A percentile compares a stretch with the other conserved stretches of the same genome.
Conservation (phyloP, 2,329 filamentous ascomycete genomes). For the Aureobasidium zeae region DNA sequence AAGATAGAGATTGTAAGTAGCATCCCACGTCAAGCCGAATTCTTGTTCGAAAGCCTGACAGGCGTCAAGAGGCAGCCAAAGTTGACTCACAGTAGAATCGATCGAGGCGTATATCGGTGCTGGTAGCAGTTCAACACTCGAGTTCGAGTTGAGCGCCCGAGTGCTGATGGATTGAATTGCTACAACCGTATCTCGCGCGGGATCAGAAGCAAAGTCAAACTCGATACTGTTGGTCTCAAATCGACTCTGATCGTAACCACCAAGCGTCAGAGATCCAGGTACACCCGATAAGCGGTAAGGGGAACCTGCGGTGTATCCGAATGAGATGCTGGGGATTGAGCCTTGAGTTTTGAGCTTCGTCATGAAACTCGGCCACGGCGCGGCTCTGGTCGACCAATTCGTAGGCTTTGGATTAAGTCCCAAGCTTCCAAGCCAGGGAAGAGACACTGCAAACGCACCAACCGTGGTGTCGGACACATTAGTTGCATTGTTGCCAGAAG, state of each 20-base stretch:
- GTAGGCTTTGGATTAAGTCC: constrained; percentile 42
- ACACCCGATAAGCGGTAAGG: constrained; percentile 45
- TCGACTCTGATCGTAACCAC: constrained; percentile 58
- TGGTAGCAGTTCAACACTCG: constrained; percentile 31
- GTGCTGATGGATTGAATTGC: constrained; percentile 38
- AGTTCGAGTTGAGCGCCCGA: constrained; percentile 25
- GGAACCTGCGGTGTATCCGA: constrained; percentile 68
- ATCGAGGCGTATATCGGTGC: constrained; percentile 36
- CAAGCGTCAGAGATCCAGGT: constrained; percentile 50
- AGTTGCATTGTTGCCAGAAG: constrained; percentile 32
- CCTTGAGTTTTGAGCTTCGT: constrained; percentile 46
- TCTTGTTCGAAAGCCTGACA: constrained; percentile 29
- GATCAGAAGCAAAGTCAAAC: constrained; percentile 49
- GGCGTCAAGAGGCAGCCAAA: constrained; percentile 32
- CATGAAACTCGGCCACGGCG: constrained; percentile 43
- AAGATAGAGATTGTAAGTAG: constrained; percentile 28
- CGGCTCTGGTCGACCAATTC: constrained; percentile 45
- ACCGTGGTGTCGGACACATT: constrained; percentile 36
- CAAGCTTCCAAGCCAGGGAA: constrained; percentile 40
- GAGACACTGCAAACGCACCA: constrained; percentile 31
- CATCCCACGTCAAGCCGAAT: constrained; percentile 33
- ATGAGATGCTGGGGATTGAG: constrained; percentile 61
- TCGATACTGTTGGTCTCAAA: constrained; percentile 51
- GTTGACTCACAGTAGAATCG: constrained; percentile 31
- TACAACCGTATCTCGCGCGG: constrained; percentile 53